Evolutionary conservation across 2,329 filamentous ascomycete genomes (phyloP).

Genomic region (Scedosporium minutisporum): DNA sequence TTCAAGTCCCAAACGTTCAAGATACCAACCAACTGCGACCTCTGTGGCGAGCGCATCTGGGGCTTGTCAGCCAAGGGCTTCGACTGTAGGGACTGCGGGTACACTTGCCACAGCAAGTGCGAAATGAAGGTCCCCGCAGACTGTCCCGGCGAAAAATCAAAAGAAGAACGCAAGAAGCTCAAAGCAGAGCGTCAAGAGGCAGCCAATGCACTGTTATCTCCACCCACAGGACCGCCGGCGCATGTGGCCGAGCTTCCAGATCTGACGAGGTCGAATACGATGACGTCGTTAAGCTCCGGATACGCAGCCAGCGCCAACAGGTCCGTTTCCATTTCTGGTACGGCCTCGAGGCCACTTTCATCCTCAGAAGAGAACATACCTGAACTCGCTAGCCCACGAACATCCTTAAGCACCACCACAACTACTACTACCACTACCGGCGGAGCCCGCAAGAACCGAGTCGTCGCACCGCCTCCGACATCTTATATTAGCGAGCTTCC

Average conservation of each 20-base stretch:
- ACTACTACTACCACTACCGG: constrained; percentile 15
- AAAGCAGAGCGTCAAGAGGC: constrained; percentile 77
- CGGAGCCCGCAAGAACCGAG: constrained; percentile 50
- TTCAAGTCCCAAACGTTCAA: constrained; percentile 99
- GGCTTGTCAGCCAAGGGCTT: constrained; percentile 93
- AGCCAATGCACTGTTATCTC: constrained; percentile 51
- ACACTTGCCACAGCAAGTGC: constrained; percentile 97
- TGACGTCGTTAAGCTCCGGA: constrained; percentile 82
- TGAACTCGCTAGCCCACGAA: constrained; percentile 6
- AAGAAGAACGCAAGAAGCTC: constrained; percentile 91
- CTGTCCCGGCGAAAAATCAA: constrained; percentile 85
- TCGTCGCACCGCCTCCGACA: constrained; percentile 79
- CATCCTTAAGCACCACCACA: constrained; percentile 20
- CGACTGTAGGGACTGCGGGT: constrained; percentile 91
- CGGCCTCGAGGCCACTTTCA: constrained; percentile 37
- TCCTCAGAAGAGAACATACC: constrained; percentile 38
- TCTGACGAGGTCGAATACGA: constrained; percentile 73
- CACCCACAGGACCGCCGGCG: constrained; percentile 34
- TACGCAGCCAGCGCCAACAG: constrained; percentile 72
- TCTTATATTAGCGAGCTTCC: constrained; percentile 66
- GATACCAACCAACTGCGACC: constrained; percentile 95
- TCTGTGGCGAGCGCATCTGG: constrained; percentile 96
- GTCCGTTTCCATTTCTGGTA: constrained; percentile 63
- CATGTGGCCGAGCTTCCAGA: constrained; percentile 54
- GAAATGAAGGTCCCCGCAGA: constrained; percentile 97